These are phyloP conservation scores for Quercus phellos DNA, from an alignment of 331 rosid genomes.

Conservation along the genomic window DNA sequence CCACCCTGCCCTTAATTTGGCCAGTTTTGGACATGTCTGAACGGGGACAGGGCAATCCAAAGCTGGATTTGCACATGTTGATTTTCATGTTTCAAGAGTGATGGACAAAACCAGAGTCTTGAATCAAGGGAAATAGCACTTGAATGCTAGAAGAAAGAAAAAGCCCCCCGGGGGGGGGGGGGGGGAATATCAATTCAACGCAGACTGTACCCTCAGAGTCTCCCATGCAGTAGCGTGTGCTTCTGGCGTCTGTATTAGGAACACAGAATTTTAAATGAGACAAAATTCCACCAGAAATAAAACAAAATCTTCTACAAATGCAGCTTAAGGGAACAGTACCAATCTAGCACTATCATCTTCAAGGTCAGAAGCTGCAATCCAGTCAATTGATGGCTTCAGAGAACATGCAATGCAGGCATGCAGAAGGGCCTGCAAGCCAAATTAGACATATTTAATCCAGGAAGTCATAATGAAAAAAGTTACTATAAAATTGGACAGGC, in stretches of 20 bases:
- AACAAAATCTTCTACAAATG: constrained; percentile 17
- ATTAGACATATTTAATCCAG: constrained; percentile 1
- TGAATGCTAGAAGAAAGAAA: neutral
- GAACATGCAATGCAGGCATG: constrained; percentile 91
- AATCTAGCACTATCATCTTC: constrained; percentile 80
- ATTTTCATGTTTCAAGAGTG: neutral
- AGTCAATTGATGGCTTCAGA: constrained; percentile 80
- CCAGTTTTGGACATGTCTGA: neutral
- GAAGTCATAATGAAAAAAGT: neutral
- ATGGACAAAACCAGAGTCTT: neutral
- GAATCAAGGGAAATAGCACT: neutral
- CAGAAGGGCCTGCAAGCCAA: constrained; percentile 78
- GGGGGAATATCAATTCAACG: neutral
- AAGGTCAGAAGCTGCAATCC: constrained; percentile 99
- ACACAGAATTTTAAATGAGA: constrained; percentile 16
- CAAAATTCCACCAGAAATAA: constrained; percentile 5
- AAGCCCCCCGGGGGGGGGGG: too few species aligned
- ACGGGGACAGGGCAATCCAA: neutral
- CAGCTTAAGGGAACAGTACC: constrained; percentile 43
- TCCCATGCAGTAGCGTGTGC: constrained; percentile 91
- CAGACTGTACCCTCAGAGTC: constrained; percentile 65
- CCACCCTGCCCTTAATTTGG: neutral
- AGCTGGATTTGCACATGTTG: neutral
- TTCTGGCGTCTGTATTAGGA: constrained; percentile 70
- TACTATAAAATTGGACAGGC: neutral